These are phyloP conservation scores for Colletotrichum sp. DNA, from an alignment of 2,329 filamentous ascomycete species.

Conservation along the genomic window DNA sequence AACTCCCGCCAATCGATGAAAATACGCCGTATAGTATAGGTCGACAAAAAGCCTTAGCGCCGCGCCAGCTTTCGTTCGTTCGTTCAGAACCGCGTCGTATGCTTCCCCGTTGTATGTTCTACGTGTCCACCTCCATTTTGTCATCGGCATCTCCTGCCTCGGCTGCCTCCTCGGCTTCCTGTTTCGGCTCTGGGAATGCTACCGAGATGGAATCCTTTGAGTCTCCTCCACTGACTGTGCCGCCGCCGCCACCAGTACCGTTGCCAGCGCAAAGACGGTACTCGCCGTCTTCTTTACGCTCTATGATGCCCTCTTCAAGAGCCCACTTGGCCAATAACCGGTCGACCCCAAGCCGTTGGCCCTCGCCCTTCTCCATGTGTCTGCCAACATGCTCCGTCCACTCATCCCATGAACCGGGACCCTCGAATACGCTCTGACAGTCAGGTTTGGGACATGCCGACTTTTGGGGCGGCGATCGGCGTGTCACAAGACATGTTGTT, in stretches of 20 bases:
- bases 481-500: constrained; percentile 71
- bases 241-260: constrained; percentile 28
- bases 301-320: constrained; percentile 66
- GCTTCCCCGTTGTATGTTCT: background rate
- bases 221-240: background rate
- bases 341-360: constrained; percentile 61
- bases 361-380: constrained; percentile 81
- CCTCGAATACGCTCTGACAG: constrained; percentile 74
- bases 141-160: background rate
- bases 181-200: constrained; percentile 16
- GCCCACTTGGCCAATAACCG: constrained; percentile 64
- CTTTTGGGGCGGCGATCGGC: constrained; percentile 71
- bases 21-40: constrained; percentile 13
- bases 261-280: constrained; percentile 57
- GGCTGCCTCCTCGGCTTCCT: background rate
- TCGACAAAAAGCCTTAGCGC: constrained; percentile 7
- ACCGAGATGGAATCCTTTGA: constrained; percentile 24
- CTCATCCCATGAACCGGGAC: constrained; percentile 80
- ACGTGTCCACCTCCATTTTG: constrained; percentile 5
- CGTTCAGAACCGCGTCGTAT: background rate
- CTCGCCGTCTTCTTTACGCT: constrained; percentile 58
- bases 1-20: constrained; percentile 6
- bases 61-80: background rate
- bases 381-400: constrained; percentile 91
- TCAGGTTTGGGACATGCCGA: constrained; percentile 75